Evolutionary conservation across 306 rosid species (phyloP), one percentile per base, ranked within the genome.

Genomic region (Canavalia gladiata): DNA sequence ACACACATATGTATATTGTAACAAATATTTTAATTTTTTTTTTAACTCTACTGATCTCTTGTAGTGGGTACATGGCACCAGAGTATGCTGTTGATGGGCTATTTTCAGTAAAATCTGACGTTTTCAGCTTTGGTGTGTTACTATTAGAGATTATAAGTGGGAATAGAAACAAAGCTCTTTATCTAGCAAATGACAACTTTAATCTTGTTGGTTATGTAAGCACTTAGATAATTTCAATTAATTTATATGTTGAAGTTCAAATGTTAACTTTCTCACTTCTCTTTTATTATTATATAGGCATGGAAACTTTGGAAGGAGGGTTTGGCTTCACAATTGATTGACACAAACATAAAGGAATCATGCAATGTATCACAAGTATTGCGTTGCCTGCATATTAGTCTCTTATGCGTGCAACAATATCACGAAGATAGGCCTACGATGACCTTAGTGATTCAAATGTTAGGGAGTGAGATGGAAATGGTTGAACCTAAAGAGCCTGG

Each of bases 1-100:
- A 1, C 12, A 10, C 33, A 18, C 12, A 51, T 1, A 0, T 7
- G 18, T 35, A 2, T 25, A 4, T 1, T 8, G 25, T 43, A 9
- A 18, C 3, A 18, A 2, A 4, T 12, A 30, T 41, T 1, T 39
- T 5, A 62, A 41, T 41, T 13, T 52, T 63, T 6, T 39, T 56
- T 0, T 8, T 59, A 0, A 29, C 34, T 63, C 4, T 25, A 58
- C 57, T 59, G 55, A 0, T 76, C 11, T 33, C 50, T 7, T 82
- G 63, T 58, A 66, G 79, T 39, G 88, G 90, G 0, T 88, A 88
- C 5, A 88, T 88, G 91, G 91, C 88, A 13, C 89, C 91, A 0
- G 91, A 80, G n/a, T 81, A 81, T 65, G 68, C 51, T 34, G 28
- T 75, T 11, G 80, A 84, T 39, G 89, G 83, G 4, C 39, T 63